Evolutionary conservation across 495 filamentous ascomycete genomes (phyloP).

Genomic region (Amniculicola lignicola): DNA sequence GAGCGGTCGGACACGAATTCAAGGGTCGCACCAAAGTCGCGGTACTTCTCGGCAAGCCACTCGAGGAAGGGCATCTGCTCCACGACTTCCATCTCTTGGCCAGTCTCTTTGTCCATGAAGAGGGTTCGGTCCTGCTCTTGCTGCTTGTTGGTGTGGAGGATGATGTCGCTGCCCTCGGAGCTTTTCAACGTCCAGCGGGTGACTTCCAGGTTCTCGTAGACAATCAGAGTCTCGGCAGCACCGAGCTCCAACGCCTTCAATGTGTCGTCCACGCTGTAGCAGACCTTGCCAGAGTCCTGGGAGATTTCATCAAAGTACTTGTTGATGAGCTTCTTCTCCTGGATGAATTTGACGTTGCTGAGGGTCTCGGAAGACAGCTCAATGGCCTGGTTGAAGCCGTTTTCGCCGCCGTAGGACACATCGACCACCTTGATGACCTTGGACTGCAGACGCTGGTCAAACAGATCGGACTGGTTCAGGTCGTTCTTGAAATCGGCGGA

Average conservation of each 20-base stretch:
- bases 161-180: conserved; percentile 62
- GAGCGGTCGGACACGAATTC: conserved; percentile 98
- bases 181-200: conserved; percentile 86
- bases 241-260: conserved; percentile 96
- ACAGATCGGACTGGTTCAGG: conserved; percentile 94
- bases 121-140: conserved; percentile 75
- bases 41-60: conserved; percentile 97
- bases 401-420: conserved; percentile 97
- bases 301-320: conserved; percentile 99
- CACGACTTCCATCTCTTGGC: conserved; percentile 91
- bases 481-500: conserved; percentile 99
- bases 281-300: conserved; percentile 91
- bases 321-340: conserved; percentile 99
- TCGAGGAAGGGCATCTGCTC: conserved; percentile 88
- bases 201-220: conserved; percentile 96
- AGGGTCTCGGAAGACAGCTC: conserved; percentile 93
- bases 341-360: conserved; percentile 98
- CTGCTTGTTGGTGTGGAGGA: conserved; percentile 83
- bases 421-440: conserved; percentile 99
- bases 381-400: conserved; percentile 99
- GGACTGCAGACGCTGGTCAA: conserved; percentile 80
- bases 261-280: conserved; percentile 96
- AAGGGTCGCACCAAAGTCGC: conserved; percentile 92
- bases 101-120: conserved; percentile 92
- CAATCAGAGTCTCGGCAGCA: conserved; percentile 89